Percentiles rank a stretch among this genome's conserved stretches.
phyloP scores from a whole-genome alignment of 2,329 filamentous ascomycete genomes.

The Fusarium sp. region DNA sequence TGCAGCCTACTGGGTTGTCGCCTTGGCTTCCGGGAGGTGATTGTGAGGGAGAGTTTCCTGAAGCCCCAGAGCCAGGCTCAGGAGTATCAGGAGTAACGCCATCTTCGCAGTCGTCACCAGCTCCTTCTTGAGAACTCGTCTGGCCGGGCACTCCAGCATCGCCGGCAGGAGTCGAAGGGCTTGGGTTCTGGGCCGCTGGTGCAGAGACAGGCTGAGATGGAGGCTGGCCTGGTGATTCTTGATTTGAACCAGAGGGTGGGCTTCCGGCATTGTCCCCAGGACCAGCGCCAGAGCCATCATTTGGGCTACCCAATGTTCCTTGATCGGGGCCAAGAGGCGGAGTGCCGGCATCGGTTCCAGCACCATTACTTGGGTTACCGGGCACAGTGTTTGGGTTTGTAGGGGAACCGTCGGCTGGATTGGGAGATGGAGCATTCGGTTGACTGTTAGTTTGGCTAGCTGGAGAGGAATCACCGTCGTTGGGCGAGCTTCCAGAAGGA shows the following conservation, averaged over 20 bases:
- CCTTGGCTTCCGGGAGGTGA: not conserved
- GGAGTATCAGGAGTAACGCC: not conserved
- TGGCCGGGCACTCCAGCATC: not conserved
- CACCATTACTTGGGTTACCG: not conserved
- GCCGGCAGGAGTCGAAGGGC: not conserved
- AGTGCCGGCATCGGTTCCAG: not conserved
- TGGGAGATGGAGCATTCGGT: not conserved
- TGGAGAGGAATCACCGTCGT: not conserved
- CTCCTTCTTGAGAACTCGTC: too few species aligned
- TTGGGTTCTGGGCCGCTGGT: slow-evolving; percentile 1
- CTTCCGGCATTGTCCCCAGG: not conserved
- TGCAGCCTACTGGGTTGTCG: slow-evolving; percentile 3
- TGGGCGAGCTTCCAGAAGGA: not conserved
- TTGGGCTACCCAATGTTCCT: not conserved
- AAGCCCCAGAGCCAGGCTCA: not conserved
- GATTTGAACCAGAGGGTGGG: not conserved
- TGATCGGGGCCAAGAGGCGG: not conserved
- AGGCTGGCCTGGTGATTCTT: not conserved
- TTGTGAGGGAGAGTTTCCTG: not conserved
- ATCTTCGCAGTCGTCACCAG: slow-evolving; percentile 18
- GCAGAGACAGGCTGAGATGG: slow-evolving; percentile 9
- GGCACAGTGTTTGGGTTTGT: not conserved
- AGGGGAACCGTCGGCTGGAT: not conserved
- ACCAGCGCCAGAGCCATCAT: not conserved
- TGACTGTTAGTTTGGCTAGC: not conserved